Evolutionary conservation across 2,329 filamentous ascomycete genomes (phyloP), one percentile per base, ranked within the genome.

Genomic region (Diaporthe citri): DNA sequence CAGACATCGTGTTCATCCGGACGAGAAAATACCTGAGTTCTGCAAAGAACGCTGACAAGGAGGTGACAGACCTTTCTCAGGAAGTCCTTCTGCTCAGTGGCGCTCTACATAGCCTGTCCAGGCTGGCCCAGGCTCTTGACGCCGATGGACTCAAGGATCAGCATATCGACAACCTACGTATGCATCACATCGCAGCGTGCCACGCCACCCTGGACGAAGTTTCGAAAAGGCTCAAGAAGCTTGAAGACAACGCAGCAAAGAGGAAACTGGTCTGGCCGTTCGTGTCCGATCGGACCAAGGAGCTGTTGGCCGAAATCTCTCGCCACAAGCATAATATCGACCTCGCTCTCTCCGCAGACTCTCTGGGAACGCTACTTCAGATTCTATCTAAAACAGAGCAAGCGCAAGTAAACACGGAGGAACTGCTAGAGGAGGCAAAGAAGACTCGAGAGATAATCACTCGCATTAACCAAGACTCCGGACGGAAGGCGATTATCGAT

Each of bases 21-120:
- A 73, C 79, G 0, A 79, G 60, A 48, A 79, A 78, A 36, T 83
- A 82, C 59, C 64, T 72, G 2, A 79, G 77, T 31, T 57, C 77
- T 2, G 79, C 71, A 8, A 79, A 78, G 10, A 72, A 80, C 48
- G 80, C 81, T 0, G 46, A 69, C 3, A 70, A 77, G 9, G 80
- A 80, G 20, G 76, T 79, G 22, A 73, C 72, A 41, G 64, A 73
- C 1, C 77, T 83, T 17, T 76, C 77, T 3, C 67, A 57, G 12
- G 77, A 81, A 57, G 71, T 80, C 2, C 76, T 76, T 12, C 48
- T 72, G 7, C 52, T 80, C 8, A 64, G 75, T 10, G 77, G 79
- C 10, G 74, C 77, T 15, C 73, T 81, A 15, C 75, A 77, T 25
- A 79, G 78, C 55, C 70, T 81, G n/a, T 72, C 67, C 17, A 74